phyloP scores from a whole-genome alignment of 306 rosid genomes.

The Medicago truncatula region MtrunA17r5.0-ANR NC_053043.1:5932001-5932500 shows the following conservation, averaged over 20 bases:
- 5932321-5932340: neutral
- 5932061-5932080: too few relatives aligned
- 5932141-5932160: too few relatives aligned
- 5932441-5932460: constrained; percentile 70
- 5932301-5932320: constrained; percentile 74
- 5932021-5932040: too few relatives aligned
- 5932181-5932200: too few relatives aligned
- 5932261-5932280: constrained; percentile 63
- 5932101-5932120: too few relatives aligned
- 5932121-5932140: too few relatives aligned
- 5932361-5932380: neutral
- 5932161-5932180: too few relatives aligned
- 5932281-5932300: constrained; percentile 71
- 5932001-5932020: too few relatives aligned
- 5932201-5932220: too few relatives aligned
- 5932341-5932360: neutral
- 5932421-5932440: constrained; percentile 69
- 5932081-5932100: too few relatives aligned
- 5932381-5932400: neutral
- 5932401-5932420: constrained; percentile 59
- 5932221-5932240: too few relatives aligned
- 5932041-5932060: too few relatives aligned
- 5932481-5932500: constrained; percentile 66
- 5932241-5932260: constrained; percentile 32
- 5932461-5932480: constrained; percentile 62